Percentiles rank a stretch among this genome's conserved stretches.
These are phyloP conservation scores for Trichoderma erinaceum DNA, from an alignment of 495 filamentous ascomycete species.

Conservation along the genomic window DNA sequence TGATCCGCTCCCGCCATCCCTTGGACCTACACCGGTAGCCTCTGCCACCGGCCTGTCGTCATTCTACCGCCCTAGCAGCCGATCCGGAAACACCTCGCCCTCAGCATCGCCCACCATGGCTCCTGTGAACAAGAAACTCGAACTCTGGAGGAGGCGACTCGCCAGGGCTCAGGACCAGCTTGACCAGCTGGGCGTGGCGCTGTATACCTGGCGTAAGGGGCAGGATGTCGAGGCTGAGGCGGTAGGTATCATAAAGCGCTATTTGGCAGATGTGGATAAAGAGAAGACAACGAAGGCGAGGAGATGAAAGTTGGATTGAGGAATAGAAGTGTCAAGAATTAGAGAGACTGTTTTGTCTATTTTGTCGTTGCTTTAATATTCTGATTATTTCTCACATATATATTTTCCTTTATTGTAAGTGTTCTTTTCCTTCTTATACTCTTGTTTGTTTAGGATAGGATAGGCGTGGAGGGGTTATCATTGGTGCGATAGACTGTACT, in stretches of 20 bases:
- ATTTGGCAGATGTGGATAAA: conserved; percentile 32
- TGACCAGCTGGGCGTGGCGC: conserved; percentile 57
- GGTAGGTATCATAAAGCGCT: conserved; percentile 42
- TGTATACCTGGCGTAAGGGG: conserved; percentile 82
- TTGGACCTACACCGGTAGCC: conserved; percentile 14
- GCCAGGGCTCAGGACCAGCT: conserved; percentile 66
- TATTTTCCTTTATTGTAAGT: no score
- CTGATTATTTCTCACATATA: no score
- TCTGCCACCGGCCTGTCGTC: conserved; percentile 13
- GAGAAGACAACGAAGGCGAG: neutral
- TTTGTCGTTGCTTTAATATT: neutral
- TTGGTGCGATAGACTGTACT: neutral
- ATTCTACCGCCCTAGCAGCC: conserved; percentile 1
- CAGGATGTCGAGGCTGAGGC: conserved; percentile 60
- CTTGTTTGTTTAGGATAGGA: neutral
- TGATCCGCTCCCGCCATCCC: conserved; percentile 23
- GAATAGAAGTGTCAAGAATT: neutral
- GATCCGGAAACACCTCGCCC: conserved; percentile 13
- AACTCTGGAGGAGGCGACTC: conserved; percentile 77
- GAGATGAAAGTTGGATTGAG: neutral
- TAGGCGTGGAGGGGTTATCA: neutral
- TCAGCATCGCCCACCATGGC: conserved; percentile 13
- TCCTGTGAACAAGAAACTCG: conserved; percentile 67
- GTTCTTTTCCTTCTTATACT: no score
- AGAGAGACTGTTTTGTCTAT: neutral